A percentile compares a stretch with the other conserved stretches of the same genome.
These are phyloP conservation scores for Penicillium sp. DNA, from an alignment of 2,329 filamentous ascomycete genomes.

Conservation along the genomic window DNA sequence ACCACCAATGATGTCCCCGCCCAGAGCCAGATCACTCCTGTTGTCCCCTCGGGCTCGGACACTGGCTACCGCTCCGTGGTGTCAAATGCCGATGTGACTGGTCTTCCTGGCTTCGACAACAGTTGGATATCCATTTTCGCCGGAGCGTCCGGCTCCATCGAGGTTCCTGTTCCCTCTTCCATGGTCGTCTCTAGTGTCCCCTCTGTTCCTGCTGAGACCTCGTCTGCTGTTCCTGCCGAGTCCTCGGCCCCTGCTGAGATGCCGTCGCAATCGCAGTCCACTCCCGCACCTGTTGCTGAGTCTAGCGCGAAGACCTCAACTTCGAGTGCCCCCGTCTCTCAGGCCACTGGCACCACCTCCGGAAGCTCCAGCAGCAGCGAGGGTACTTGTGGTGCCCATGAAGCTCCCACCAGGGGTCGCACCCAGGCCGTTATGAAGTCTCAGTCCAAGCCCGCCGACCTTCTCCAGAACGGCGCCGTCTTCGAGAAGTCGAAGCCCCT, in stretches of 20 bases:
- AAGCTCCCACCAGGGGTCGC: conserved; percentile 34
- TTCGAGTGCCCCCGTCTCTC: conserved; percentile 1
- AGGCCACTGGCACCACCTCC: conserved; percentile 5
- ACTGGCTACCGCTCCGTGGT: background rate
- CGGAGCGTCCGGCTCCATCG: conserved; percentile 2
- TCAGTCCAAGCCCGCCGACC: conserved; percentile 59
- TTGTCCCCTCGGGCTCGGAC: conserved; percentile 5
- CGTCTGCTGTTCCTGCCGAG: conserved; percentile 1
- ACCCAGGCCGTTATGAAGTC: conserved; percentile 57
- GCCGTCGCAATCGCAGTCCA: background rate
- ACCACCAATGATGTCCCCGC: background rate
- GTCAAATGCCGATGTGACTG: background rate
- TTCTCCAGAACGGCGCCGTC: conserved; percentile 63
- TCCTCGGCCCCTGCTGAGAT: conserved; percentile 10
- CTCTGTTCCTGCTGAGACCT: background rate
- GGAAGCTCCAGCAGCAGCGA: conserved; percentile 11
- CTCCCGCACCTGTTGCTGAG: conserved; percentile 5
- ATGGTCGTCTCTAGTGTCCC: conserved; percentile 1
- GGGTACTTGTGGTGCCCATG: conserved; percentile 23
- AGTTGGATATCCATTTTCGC: conserved; percentile 10
- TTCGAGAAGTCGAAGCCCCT: conserved; percentile 86
- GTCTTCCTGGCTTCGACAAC: conserved; percentile 11
- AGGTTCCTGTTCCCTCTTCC: conserved; percentile 1
- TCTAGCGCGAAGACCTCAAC: conserved; percentile 2
- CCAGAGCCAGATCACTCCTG: background rate